Conservation (phyloP, 2,329 filamentous ascomycete species). For the Fusarium odoratissimum region DNA sequence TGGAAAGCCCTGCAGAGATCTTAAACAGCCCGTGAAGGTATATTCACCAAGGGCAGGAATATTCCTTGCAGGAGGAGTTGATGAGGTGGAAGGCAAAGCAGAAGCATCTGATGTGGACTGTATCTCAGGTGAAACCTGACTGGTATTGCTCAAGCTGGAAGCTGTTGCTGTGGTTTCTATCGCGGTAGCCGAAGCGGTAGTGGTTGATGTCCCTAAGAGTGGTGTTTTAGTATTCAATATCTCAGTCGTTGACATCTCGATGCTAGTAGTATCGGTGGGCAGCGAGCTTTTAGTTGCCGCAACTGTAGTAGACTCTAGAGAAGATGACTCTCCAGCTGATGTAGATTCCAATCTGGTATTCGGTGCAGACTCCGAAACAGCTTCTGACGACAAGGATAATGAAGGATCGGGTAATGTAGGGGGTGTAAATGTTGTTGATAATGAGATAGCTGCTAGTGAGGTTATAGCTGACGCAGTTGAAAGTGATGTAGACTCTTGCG, state of each 20-base stretch:
- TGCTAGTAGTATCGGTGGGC: neutral
- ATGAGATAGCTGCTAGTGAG: neutral
- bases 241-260: neutral
- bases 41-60: neutral
- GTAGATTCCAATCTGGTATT: accelerated
- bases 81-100: neutral
- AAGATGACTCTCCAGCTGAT: neutral
- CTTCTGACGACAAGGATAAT: accelerated
- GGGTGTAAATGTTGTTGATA: neutral
- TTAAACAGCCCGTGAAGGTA: neutral
- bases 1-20: accelerated
- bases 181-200: accelerated
- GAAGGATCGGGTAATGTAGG: accelerated
- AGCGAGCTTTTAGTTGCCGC: accelerated
- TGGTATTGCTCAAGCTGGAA: neutral
- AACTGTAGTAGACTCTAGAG: accelerated
- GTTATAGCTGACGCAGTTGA: neutral
- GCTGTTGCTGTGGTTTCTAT: accelerated
- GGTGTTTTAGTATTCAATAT: neutral
- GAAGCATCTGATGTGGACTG: neutral
- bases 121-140: no score
- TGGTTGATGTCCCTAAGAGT: accelerated
- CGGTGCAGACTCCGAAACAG: neutral
- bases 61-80: neutral
- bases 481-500: neutral